Evolutionary conservation across 169 alveolate genomes (phyloP), one percentile per base, ranked within the genome.

Genomic region (Theileria parva): DNA sequence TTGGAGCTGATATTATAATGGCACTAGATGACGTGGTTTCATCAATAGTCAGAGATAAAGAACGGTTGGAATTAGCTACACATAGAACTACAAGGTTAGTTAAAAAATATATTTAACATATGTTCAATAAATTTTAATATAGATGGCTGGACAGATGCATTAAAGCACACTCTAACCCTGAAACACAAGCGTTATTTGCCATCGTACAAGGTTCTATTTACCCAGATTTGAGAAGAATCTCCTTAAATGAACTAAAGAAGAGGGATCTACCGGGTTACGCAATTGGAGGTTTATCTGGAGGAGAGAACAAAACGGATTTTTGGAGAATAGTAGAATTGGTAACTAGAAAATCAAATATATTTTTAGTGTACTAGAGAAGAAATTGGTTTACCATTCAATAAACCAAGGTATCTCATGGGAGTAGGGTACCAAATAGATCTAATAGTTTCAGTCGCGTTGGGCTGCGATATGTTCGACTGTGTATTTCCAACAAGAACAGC

Each of bases 391-490:
- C 97, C 97, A 23, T 53, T 53, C 19, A 77, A 88, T 28, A 93
- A 91, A 63, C 97, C 98, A 44, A 93, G 99, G 85, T 98, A 98
- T 87, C 95, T 97, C 70, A 98, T 98, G 99, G 99, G 99, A 0
- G 98, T 98, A 19, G 99, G 99, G 17, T 97, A 98, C 91, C 97
- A 99, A 3, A 94, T 94, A 23, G 99, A 98, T 91, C 86, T 97
- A 23, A 93, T 97, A 37, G 95, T 97, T 15, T 96, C 99, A 75
- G 96, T 98, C 30, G 95, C 98, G 30, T 90, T 97, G n/a, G 99
- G 99, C 27, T 98, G 96, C 57, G 99, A 98, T 88, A 96, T 97
- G 99, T 98, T 96, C 87, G 99, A 98, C 91, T 98, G 99, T 86
- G 99, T 98, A 15, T 97, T 95, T 83, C 99, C 99, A 3, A 95